Percentiles rank a stretch among this genome's conserved stretches.
Conservation (phyloP, 495 filamentous ascomycete genomes). For the Xylona heveae region DNA sequence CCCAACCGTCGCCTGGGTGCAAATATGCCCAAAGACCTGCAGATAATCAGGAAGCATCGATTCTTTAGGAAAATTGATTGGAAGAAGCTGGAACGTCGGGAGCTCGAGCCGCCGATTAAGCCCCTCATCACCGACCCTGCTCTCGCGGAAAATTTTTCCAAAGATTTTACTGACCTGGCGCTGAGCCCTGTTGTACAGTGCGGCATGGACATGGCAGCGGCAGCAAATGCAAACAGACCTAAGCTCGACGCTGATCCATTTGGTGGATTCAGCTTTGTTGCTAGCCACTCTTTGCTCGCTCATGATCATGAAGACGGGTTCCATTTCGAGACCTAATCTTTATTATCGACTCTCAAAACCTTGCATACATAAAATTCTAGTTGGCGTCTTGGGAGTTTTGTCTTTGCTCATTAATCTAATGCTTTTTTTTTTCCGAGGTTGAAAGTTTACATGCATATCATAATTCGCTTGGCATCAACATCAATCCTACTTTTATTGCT, state of each 20-base stretch:
- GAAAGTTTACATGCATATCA: too few species aligned
- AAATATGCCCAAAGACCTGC: slow-evolving; percentile 71
- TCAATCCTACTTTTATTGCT: too few species aligned
- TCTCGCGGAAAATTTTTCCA: slow-evolving; percentile 82
- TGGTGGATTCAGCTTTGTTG: slow-evolving; percentile 92
- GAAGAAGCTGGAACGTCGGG: slow-evolving; percentile 54
- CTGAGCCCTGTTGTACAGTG: slow-evolving; percentile 36
- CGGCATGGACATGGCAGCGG: slow-evolving; percentile 11
- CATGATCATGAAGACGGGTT: too few species aligned
- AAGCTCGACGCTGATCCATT: slow-evolving; percentile 48
- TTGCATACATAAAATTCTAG: too few species aligned
- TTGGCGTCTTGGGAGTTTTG: too few species aligned
- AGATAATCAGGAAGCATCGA: slow-evolving; percentile 73
- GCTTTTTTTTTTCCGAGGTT: too few species aligned
- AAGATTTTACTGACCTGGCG: slow-evolving; percentile 67
- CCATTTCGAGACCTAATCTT: too few species aligned
- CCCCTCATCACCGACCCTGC: slow-evolving; percentile 88
- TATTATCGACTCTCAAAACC: too few species aligned
- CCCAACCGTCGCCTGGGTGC: slow-evolving; percentile 70
- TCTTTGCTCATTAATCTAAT: too few species aligned
- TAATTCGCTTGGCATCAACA: too few species aligned
- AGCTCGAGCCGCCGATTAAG: slow-evolving; percentile 67
- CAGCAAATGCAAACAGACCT: neutral
- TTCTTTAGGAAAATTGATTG: slow-evolving; percentile 97
- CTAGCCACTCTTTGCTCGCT: slow-evolving; percentile 68